Base-by-base conservation (phyloP, 768 basidiomycete genomes). In the Rhodosporidiobolus odoratus region DNA sequence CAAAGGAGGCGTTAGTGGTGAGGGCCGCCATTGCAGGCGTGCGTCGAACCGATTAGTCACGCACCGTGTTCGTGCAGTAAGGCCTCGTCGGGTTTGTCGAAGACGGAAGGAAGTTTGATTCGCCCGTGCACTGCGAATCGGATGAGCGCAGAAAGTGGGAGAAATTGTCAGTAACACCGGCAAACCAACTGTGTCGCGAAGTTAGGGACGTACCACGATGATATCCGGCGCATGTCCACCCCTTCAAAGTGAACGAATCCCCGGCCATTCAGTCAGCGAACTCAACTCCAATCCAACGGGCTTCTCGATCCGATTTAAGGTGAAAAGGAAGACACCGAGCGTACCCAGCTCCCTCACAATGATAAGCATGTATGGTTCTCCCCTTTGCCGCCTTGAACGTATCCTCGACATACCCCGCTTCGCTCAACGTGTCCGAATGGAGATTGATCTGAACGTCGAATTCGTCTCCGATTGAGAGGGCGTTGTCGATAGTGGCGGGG, bases 221-320 rank as follows among this genome's bases (percentile, higher is more conserved):
- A 98, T 97, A 76, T 98, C 96, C 0, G 96, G 96, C 3, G 95
- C 95, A 78, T 97, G 95, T 19, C 96, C 93, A 21, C 93, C 92
- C 58, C 93, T 89, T 50, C 21, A 43, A 43, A 43, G 43, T 12
- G 43, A 43, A 43, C 12, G 21, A 43, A 21, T 12, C 12, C 13
- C 43, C 12, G 43, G 43, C 21, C 43, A 43, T 12, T 43, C n/a
- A n/a, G n/a, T n/a, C n/a, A n/a, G n/a, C n/a, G n/a, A n/a, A n/a
- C n/a, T n/a, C n/a, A n/a, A n/a, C n/a, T n/a, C n/a, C n/a, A n/a
- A n/a, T n/a, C n/a, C n/a, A n/a, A n/a, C n/a, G n/a, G n/a, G n/a
- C n/a, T n/a, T n/a, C n/a, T n/a, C n/a, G n/a, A n/a, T n/a, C n/a
- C n/a, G n/a, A n/a, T n/a, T n/a, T 9, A 25, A 50, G 48, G 48